Base-by-base conservation (phyloP, 371 early-diverging fungal species). In the Mucor circinelloides region DNA sequence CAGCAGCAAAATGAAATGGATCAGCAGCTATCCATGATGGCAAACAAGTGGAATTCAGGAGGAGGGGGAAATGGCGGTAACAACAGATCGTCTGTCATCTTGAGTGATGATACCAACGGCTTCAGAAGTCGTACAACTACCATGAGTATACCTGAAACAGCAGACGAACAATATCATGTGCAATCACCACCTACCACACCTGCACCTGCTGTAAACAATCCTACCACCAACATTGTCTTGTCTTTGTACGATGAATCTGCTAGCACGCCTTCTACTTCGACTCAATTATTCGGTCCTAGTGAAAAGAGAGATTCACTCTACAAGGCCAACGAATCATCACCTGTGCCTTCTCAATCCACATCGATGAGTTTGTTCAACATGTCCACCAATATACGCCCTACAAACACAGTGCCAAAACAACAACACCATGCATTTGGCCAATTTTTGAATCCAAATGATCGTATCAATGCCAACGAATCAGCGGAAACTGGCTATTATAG, bases 401-500 rank as follows among this genome's bases (percentile, higher is more conserved):
- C 23, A 8, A n/a, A n/a, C 6, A 2, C 15, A 15, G 7, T n/a
- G 21, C 48, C 48, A 17, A 25, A 54, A 44, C 58, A 56, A 9
- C 63, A 58, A 48, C 46, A 28, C 0, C 48, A 52, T 42, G 57
- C 62, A 27, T 81, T 66, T 64, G 82, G 82, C 10, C 75, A 72
- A 28, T 81, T 69, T 63, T 66, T 81, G 56, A 77, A 77, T 36
- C 79, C 79, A 15, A 75, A 75, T 58, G 82, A 82, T 46, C 27
- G 57, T 23, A 21, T 72, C 9, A 59, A 56, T 13, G 73, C 82
- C 21, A 48, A 48, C 21, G 48, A 48, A 8, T 48, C 48, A 9
- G 79, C 76, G 7, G 85, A 81, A 40, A 71, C 78, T 32, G 86
- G 83, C 40, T 85, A 85, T 68, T 46, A 79, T 31, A 90, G 87